Evolutionary conservation across 192 early-diverging fungal genomes (phyloP).

Genomic region (Gaertneriomyces sp.): DNA sequence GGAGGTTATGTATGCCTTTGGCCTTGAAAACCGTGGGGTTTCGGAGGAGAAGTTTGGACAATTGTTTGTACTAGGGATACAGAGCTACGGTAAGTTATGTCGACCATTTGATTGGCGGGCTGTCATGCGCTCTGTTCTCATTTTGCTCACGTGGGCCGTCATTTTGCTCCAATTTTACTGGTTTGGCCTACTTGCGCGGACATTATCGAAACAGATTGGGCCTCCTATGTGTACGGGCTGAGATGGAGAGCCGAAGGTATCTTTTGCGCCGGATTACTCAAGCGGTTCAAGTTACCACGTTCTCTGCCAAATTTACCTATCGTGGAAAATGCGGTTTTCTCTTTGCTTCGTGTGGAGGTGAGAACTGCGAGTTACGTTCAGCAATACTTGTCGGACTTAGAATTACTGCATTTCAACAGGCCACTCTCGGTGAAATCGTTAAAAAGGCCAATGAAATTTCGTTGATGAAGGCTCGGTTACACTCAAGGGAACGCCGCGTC

Average conservation of each 20-base stretch:
- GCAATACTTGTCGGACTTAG: no score
- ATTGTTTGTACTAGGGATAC: constrained; percentile 13
- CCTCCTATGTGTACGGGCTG: constrained; percentile 1
- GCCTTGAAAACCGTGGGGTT: background rate
- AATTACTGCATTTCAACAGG: no score
- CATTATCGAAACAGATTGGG: constrained; percentile 10
- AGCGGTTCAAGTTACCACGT: constrained; percentile 10
- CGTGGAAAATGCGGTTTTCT: constrained; percentile 3
- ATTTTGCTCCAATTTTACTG: no score
- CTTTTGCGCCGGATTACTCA: constrained; percentile 7
- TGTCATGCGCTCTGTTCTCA: no score
- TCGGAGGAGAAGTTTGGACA: background rate
- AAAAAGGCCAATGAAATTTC: background rate
- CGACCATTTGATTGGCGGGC: background rate
- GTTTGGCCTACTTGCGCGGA: no score
- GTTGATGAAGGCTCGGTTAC: background rate
- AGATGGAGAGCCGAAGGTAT: constrained; percentile 8
- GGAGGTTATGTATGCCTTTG: constrained; percentile 1
- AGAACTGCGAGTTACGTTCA: no score
- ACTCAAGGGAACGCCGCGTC: background rate
- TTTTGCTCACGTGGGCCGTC: no score
- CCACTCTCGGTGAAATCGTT: background rate
- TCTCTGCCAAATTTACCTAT: background rate
- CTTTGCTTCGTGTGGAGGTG: constrained; percentile 5
- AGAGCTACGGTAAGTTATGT: constrained; percentile 8